Evolutionary conservation across 2,329 filamentous ascomycete species (phyloP).

Genomic region (Coleophoma crateriformis): DNA sequence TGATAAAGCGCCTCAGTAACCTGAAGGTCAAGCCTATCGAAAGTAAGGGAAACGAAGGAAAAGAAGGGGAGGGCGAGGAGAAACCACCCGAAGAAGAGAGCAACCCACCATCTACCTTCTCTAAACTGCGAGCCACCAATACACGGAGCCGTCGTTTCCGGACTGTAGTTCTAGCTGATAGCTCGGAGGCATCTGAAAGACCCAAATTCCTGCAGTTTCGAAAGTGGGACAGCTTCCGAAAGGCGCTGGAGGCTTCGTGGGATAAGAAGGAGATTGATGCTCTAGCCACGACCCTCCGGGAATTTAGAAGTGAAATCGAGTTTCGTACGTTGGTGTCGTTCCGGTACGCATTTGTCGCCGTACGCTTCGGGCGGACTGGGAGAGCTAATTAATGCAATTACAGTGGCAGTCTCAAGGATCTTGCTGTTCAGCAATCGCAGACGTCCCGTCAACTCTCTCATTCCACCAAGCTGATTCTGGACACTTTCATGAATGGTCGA

Average conservation of each 20-base stretch:
- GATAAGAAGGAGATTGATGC: conserved; percentile 2
- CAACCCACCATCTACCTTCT: not conserved
- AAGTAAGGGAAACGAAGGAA: not conserved
- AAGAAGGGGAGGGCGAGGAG: not conserved
- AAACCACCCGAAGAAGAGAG: not conserved
- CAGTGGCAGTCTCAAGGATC: not conserved
- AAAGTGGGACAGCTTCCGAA: conserved; percentile 3
- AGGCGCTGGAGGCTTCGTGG: conserved; percentile 1
- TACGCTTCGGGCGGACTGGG: not conserved
- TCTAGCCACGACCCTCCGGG: not conserved
- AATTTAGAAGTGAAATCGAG: conserved; percentile 3
- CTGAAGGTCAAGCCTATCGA: conserved; percentile 1
- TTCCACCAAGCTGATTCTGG: not conserved
- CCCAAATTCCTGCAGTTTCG: no score
- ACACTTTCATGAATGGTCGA: not conserved
- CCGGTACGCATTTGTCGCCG: not conserved
- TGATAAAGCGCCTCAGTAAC: not conserved
- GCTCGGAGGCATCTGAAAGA: no score
- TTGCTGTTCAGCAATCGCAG: not conserved
- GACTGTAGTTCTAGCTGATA: not conserved
- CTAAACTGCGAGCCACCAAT: not conserved
- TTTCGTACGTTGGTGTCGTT: conserved; percentile 2
- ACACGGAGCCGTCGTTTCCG: not conserved
- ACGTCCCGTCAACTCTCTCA: not conserved
- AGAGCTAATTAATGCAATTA: not conserved